Evolutionary conservation across 805 yeast species (phyloP), one percentile per base, ranked within the genome.

Genomic region (Suhomyces sp.): DNA sequence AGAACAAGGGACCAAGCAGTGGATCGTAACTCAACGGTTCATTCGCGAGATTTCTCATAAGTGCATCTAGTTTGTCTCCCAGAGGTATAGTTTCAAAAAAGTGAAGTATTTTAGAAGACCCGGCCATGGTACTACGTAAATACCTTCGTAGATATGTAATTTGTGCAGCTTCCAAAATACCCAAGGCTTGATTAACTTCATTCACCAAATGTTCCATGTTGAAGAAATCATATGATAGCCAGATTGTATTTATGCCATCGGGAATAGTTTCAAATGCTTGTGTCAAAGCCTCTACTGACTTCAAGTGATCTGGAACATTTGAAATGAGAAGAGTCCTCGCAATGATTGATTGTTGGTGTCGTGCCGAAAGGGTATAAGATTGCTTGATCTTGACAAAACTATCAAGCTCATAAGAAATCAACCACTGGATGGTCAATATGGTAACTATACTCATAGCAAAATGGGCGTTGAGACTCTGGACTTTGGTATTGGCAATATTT

Each of bases 381-480:
- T 76, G 75, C 43, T 81, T 60, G 24, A 79, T 69, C 25, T 63
- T 62, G 18, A 75, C 70, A 44, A 72, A 74, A 32, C 63, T 56
- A 6, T 63, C 63, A 29, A 88, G 58, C 50, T 88, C 96, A 27
- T 63, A 57, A 1, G 73, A 46, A 6, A 88, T 51, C 16, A 82
- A 48, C 35, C 65, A 57, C 46, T 85, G 84, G 40, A 83, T 76
- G 59, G 76, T 65, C 0, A 65, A 46, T 2, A 86, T 68, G 1
- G 80, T 74, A 2, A 77, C 45, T 0, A 81, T 36, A 2, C 84
- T 69, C 58, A 83, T 61, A 0, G 77, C 52, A 34, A 88, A 73
- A 56, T 88, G 96, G 15, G 78, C 75, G 39, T 78, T 65, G 40
- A 82, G 66, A 15, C 76, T 55, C 4, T 56, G 50, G 0, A 78